Base-by-base conservation (phyloP, 2,329 filamentous ascomycete genomes). In the Fusarium sp. region DNA sequence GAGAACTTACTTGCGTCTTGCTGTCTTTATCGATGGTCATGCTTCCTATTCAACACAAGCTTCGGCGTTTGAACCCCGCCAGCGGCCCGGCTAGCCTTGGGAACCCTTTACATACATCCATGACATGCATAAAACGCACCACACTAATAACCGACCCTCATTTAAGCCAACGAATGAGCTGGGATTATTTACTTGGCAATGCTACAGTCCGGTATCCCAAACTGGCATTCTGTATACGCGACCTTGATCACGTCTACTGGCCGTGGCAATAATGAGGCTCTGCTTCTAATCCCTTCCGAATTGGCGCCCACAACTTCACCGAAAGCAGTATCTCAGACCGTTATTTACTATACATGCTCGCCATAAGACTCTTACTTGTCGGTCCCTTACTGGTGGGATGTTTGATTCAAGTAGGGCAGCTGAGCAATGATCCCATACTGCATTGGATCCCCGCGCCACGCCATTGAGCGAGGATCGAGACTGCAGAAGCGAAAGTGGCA, bases 21-120 rank as follows among this genome's bases (percentile, higher is more conserved):
- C 46, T 53, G 63, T 75, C 51, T 70, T 64, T 63, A 63, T 61
- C 45, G 34, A 50, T 34, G 70, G 67, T 69, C 73, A 75, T 70
- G 69, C 69, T 37, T 70, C 65, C 54, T 61, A 60, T 62, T 62
- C 48, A 45, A 51, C 59, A 26, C 44, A 62, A 65, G 43, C 43
- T 56, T 62, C 48, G 51, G 49, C 46, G 58, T 58, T 57, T 51
- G 51, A 54, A 49, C 73, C 68, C 73, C 64, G 62, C 73, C 69
- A 70, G 69, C 72, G 65, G 68, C 66, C 63, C 72, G 62, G 71
- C 65, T 64, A 58, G 41, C 67, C 59, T 52, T 52, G 19, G 49
- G 34, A 58, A 64, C 59, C 54, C 34, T 48, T 51, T 37, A 53
- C 61, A 55, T 62, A 53, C 61, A 57, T 62, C 37, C 49, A 52